Conservation (phyloP, 2,329 filamentous ascomycete genomes). For the Cladosporium phlei region DNA sequence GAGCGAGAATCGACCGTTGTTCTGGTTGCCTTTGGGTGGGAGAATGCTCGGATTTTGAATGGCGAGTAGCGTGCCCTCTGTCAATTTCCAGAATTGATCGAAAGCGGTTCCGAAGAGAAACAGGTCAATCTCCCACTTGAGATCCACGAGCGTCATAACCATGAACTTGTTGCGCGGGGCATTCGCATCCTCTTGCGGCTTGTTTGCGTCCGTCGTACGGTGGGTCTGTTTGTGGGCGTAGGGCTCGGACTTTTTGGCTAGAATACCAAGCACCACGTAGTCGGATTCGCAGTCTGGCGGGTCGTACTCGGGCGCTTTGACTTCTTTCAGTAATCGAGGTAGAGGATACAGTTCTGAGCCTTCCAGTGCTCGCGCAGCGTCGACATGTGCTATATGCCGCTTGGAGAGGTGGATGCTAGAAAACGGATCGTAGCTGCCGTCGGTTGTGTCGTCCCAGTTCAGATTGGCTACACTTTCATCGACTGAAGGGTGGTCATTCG, state of each 20-base stretch:
- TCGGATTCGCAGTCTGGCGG: conserved; percentile 80
- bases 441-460: conserved; percentile 11
- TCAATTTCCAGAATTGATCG: conserved; percentile 89
- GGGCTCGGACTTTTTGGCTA: conserved; percentile 84
- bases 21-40: conserved; percentile 71
- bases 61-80: conserved; percentile 82
- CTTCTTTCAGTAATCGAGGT: conserved; percentile 71
- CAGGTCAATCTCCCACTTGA: conserved; percentile 85
- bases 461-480: conserved; percentile 11
- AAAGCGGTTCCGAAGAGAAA: conserved; percentile 91
- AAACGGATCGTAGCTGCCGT: conserved; percentile 70
- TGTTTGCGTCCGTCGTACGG: conserved; percentile 43
- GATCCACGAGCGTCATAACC: conserved; percentile 79
- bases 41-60: conserved; percentile 89
- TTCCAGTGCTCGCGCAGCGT: conserved; percentile 70
- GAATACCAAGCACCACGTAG: conserved; percentile 80
- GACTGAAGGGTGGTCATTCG: not conserved
- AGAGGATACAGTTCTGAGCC: conserved; percentile 73
- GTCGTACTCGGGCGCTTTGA: conserved; percentile 78
- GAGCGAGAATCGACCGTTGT: conserved; percentile 79
- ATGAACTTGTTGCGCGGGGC: conserved; percentile 74
- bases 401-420: conserved; percentile 79
- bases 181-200: conserved; percentile 46
- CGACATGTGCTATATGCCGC: conserved; percentile 74
- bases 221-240: conserved; percentile 53